Evolutionary conservation across 2,329 filamentous ascomycete species (phyloP).

Genomic region (Scortechinia acanthostroma): DNA sequence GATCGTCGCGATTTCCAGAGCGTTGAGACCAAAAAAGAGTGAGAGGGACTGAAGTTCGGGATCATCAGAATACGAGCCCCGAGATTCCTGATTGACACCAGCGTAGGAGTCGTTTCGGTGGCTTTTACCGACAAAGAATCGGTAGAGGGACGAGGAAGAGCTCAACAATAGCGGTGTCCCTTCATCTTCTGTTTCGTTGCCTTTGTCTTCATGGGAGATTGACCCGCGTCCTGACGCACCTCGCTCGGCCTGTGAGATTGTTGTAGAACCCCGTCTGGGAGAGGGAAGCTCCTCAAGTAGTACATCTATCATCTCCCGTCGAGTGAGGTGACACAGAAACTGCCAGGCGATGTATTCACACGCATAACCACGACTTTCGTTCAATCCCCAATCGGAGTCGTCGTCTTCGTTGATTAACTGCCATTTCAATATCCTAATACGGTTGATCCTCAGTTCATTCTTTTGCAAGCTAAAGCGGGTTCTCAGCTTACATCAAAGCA

Average conservation of each 20-base stretch:
- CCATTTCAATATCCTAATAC: constrained; percentile 41
- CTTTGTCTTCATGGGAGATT: neutral
- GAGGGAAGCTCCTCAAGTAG: constrained; percentile 41
- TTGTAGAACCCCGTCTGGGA: neutral
- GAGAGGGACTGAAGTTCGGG: neutral
- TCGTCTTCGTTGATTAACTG: constrained; percentile 40
- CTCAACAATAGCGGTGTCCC: neutral
- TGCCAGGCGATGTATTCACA: constrained; percentile 59
- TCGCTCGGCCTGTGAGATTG: neutral
- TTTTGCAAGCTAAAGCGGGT: neutral
- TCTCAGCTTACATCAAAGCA: neutral
- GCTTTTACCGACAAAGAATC: neutral
- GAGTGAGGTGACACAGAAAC: constrained; percentile 44
- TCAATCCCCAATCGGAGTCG: constrained; percentile 41
- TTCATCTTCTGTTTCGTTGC: neutral
- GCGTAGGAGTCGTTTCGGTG: neutral
- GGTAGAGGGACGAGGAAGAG: neutral
- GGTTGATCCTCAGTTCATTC: too few species aligned
- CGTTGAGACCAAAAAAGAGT: constrained; percentile 38
- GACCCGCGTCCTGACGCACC: neutral
- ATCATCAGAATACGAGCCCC: too few species aligned
- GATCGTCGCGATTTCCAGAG: constrained; percentile 65
- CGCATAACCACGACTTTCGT: constrained; percentile 44
- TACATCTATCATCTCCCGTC: constrained; percentile 46
- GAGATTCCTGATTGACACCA: neutral